These are phyloP conservation scores for Microcera coccophila DNA, from an alignment of 2,329 filamentous ascomycete genomes.

Conservation along the genomic window DNA sequence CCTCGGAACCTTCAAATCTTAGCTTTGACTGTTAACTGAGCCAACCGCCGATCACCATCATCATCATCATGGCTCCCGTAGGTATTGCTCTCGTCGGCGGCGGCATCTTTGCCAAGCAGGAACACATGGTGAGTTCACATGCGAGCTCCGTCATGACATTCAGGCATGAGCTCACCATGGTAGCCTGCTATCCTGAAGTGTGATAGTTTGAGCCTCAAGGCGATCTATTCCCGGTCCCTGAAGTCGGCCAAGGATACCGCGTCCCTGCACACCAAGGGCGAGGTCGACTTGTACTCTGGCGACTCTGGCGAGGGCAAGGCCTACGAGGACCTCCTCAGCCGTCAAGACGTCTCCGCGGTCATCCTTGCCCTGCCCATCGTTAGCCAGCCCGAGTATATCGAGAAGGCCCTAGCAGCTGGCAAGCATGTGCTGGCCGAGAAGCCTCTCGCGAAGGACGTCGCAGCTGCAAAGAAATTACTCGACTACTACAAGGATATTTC, in stretches of 20 bases:
- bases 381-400: constrained; percentile 55
- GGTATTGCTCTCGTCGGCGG: constrained; percentile 60
- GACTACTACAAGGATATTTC: constrained; percentile 30
- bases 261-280: constrained; percentile 32
- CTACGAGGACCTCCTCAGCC: constrained; percentile 49
- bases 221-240: constrained; percentile 62
- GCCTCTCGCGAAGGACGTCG: constrained; percentile 60
- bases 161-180: neutral
- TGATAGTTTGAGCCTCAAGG: constrained; percentile 52
- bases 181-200: constrained; percentile 57
- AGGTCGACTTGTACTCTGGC: constrained; percentile 53
- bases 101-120: constrained; percentile 58
- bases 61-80: constrained; percentile 37
- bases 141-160: neutral
- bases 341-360: constrained; percentile 53
- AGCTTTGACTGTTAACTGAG: too few species aligned
- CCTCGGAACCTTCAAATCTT: too few species aligned
- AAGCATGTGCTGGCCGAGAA: constrained; percentile 71
- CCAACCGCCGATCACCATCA: too few species aligned
- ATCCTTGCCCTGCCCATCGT: constrained; percentile 61
- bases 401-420: constrained; percentile 56
- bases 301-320: constrained; percentile 45
- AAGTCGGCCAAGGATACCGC: constrained; percentile 50
- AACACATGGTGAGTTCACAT: constrained; percentile 48
- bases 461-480: constrained; percentile 40